Evolutionary conservation across 2,329 filamentous ascomycete species (phyloP).

Genomic region (Aurifilum marmelostoma): DNA sequence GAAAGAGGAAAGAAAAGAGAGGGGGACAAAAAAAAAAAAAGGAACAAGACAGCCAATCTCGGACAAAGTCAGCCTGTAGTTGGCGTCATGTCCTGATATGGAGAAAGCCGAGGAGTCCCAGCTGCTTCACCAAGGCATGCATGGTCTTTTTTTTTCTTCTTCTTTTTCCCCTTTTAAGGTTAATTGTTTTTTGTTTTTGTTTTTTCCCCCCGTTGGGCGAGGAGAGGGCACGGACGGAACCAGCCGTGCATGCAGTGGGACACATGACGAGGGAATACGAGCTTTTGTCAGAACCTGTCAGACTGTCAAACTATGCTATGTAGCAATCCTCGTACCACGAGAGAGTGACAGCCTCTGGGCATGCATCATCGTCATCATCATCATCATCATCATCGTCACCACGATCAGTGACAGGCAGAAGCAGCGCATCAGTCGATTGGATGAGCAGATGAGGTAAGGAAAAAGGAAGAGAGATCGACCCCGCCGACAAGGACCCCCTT

Average conservation of each 20-base stretch:
- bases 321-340: background rate
- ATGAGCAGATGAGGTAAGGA: background rate
- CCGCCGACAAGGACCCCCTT: background rate
- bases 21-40: background rate
- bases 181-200: background rate
- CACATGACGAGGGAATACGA: conserved; percentile 8
- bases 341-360: background rate
- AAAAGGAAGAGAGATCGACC: background rate
- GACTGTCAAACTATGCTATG: background rate
- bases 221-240: background rate
- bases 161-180: background rate
- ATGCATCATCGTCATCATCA: background rate
- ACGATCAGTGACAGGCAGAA: background rate
- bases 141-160: background rate
- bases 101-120: background rate
- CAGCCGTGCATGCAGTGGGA: background rate
- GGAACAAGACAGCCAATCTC: background rate
- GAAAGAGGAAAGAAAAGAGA: too few species aligned
- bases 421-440: background rate
- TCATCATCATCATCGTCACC: background rate
- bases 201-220: background rate
- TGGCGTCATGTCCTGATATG: conserved; percentile 4
- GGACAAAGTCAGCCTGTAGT: background rate
- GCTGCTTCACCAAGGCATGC: background rate
- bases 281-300: background rate